Conservation (phyloP, 139 green algal species). For the Volvox africanus region DNA sequence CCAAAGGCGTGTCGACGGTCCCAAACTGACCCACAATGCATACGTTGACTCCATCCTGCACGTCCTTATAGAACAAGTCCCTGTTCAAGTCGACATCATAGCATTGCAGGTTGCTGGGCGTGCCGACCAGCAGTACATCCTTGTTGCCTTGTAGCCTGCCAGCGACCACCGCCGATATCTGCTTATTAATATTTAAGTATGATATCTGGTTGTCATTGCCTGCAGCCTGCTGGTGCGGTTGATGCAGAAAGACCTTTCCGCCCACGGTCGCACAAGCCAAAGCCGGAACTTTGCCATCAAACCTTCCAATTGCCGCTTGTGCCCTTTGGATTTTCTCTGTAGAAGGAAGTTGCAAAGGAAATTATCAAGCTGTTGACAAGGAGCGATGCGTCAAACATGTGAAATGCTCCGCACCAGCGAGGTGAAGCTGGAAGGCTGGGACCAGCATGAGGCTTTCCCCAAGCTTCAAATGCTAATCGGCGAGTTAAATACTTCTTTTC, state of each 20-base stretch:
- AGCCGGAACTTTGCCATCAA: slow-evolving; percentile 66
- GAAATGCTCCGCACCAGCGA: neutral
- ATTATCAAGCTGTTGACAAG: neutral
- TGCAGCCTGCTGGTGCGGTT: slow-evolving; percentile 65
- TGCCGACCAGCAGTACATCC: slow-evolving; percentile 79
- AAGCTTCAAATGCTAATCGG: neutral
- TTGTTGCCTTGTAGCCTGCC: slow-evolving; percentile 42
- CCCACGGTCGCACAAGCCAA: slow-evolving; percentile 72
- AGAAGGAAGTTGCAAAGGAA: neutral
- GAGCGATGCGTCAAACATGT: neutral
- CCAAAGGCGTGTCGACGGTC: slow-evolving; percentile 52
- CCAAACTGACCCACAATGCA: slow-evolving; percentile 61
- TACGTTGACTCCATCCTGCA: slow-evolving; percentile 71
- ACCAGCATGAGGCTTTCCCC: slow-evolving; percentile 5
- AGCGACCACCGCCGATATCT: slow-evolving; percentile 73
- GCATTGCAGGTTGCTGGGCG: slow-evolving; percentile 66
- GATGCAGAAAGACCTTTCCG: slow-evolving; percentile 83
- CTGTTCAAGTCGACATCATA: slow-evolving; percentile 76
- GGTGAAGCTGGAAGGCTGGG: slow-evolving; percentile 27
- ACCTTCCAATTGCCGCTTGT: slow-evolving; percentile 69
- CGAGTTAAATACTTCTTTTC: neutral
- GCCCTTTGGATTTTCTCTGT: slow-evolving; percentile 67
- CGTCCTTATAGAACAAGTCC: slow-evolving; percentile 85
- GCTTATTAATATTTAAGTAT: slow-evolving; percentile 84
- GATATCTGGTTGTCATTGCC: slow-evolving; percentile 55